Evolutionary conservation across 257 asterid genomes (phyloP), one percentile per base, ranked within the genome.

Genomic region (Solanum dulcamara): DNA sequence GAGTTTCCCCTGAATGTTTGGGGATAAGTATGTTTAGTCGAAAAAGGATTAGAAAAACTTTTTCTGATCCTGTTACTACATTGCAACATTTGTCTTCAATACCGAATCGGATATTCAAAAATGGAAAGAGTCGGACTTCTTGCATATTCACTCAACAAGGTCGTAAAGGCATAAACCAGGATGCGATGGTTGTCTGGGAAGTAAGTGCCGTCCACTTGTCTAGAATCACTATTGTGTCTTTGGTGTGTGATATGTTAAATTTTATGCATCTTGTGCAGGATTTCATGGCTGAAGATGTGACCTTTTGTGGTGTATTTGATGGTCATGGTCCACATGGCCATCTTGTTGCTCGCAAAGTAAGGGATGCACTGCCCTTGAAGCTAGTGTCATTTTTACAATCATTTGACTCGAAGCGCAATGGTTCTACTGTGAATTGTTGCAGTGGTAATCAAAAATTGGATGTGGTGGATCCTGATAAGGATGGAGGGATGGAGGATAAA

Each of bases 171-270:
- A 93, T 96, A 85, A 96, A 96, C 88, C 99, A 96, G 88, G 99
- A 96, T 84, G 98, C 99, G 85, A 96, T 96, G 99, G 90, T 96
- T 77, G 99, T 96, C 80, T 96, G 99, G 99, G 99, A 96, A 90
- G 99, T 96, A 89, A 90, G 93, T 89, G 32, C 50, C 3, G 2
- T 59, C 67, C 24, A 15, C 3, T 72, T 46, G 13, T 26, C 67
- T 83, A 81, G 79, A 51, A 15, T 46, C 30, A 55, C 30, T 67
- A 33, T 75, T 9, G 81, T 59, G 20, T 18, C 59, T 38, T 48
- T 17, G 22, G 46, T 82, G 72, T 72, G 72, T 77, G 37, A 68
- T 66, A 51, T 42, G 44, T 55, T 72, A 18, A 6, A 12, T 80
- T 48, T 88, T 59, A 83, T 46, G 85, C 86, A 68, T 51, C 82